phyloP scores from a whole-genome alignment of 139 green algal genomes.

The Tetraselmis striata region DNA sequence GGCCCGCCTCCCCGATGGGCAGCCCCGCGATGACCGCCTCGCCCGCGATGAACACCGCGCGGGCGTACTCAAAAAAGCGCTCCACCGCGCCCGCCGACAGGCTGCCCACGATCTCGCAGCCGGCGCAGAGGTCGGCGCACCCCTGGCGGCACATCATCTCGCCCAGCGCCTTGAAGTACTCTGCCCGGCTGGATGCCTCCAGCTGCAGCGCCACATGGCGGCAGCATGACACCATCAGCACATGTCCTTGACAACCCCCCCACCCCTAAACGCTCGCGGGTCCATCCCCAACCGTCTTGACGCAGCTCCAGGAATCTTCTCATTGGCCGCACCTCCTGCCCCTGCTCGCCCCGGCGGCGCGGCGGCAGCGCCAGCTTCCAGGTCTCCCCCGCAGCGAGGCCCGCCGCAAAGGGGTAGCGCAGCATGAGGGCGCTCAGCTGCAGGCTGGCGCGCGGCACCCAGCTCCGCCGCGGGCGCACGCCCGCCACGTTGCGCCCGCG shows the following conservation, averaged over 20 bases:
- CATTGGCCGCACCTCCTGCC: too few species aligned
- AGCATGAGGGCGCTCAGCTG: not conserved
- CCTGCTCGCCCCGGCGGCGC: too few species aligned
- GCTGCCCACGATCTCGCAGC: not conserved
- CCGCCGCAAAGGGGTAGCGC: not conserved
- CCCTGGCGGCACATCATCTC: not conserved
- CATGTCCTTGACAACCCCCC: too few species aligned
- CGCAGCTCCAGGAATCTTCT: too few species aligned
- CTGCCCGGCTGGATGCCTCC: too few species aligned
- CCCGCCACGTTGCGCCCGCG: not conserved
- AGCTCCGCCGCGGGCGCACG: not conserved
- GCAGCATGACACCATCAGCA: too few species aligned
- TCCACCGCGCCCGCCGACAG: not conserved
- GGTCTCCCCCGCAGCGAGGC: not conserved
- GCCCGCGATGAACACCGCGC: not conserved
- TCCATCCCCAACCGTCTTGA: too few species aligned
- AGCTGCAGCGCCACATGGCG: too few species aligned
- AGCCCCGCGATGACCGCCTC: not conserved
- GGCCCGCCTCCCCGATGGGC: not conserved
- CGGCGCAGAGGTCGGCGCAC: not conserved
- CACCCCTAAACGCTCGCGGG: too few species aligned
- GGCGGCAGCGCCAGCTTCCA: not conserved
- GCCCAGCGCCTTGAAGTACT: not conserved
- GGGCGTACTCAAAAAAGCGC: not conserved
- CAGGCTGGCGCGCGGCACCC: not conserved